Base-by-base conservation (phyloP, 2,329 filamentous ascomycete species). In the Penicillium rolfsii region DNA sequence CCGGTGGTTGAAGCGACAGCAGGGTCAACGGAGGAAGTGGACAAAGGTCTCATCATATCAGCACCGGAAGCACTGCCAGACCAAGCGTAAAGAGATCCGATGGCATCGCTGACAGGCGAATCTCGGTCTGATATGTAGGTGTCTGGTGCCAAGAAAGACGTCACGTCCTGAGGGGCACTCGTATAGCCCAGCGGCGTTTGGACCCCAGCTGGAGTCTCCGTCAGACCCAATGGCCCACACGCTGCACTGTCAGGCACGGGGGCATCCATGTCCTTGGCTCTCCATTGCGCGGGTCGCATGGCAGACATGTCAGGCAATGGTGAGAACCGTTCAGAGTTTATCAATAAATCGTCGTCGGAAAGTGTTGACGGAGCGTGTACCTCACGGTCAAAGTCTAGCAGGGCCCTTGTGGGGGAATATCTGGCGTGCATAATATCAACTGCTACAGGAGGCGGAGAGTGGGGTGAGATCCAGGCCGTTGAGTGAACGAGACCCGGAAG, bases 61-160 rank as follows among this genome's bases (percentile, higher is more conserved):
- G 58, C 45, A 22, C 63, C 59, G 7, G 65, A 67, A 4, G 66
- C 35, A 36, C 52, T 64, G 19, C 19, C 19, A 4, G 67, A 68
- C 65, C 65, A 70, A 12, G 65, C 58, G 24, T 61, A 67, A n/a
- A 64, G 52, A 55, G 67, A 70, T 12, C 58, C 58, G 16, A 66
- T 33, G n/a, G 63, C 61, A 24, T 67, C 62, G 46, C 62, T 64
- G 28, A 58, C 56, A 22, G 53, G 43, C 3, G 66, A 65, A 38
- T 57, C 64, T 24, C 60, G 62, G 22, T 60, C 48, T 19, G 65
- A 60, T 50, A 57, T 35, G 60, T 63, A 64, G n/a, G 35, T 48
- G 4, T 60, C 60, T 7, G 65, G 67, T 11, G 55, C 22, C 41
- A 69, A 46, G 45, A 64, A 69, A 24, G 60, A 54, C 5, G 38